Evolutionary conservation across 495 filamentous ascomycete species (phyloP).

Genomic region (Hypomontagnella monticulosa): DNA sequence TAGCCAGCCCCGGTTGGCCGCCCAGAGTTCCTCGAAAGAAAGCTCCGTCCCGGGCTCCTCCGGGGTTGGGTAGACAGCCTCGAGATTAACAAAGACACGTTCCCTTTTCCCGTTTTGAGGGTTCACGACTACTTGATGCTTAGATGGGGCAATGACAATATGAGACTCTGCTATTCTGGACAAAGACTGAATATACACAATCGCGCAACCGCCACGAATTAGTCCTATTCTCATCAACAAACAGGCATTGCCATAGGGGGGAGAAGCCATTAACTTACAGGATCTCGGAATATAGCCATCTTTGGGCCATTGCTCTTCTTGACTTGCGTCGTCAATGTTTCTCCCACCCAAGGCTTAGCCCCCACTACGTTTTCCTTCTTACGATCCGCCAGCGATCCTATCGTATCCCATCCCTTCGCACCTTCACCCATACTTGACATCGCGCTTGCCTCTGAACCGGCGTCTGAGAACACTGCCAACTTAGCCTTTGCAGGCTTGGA

Average conservation of each 20-base stretch:
- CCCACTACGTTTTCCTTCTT: slow-evolving; percentile 94
- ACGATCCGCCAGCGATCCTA: slow-evolving; percentile 83
- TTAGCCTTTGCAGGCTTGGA: slow-evolving; percentile 77
- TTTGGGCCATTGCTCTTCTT: slow-evolving; percentile 79
- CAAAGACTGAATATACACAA: slow-evolving; percentile 60
- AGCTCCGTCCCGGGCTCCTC: slow-evolving; percentile 73
- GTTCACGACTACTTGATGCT: slow-evolving; percentile 79
- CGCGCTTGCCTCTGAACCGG: slow-evolving; percentile 61
- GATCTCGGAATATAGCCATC: slow-evolving; percentile 92
- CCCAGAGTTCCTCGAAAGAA: slow-evolving; percentile 91
- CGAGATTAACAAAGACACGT: slow-evolving; percentile 84
- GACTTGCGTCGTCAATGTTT: slow-evolving; percentile 87
- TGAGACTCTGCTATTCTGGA: slow-evolving; percentile 61
- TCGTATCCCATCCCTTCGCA: slow-evolving; percentile 88
- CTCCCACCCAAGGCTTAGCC: slow-evolving; percentile 89
- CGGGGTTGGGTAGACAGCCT: slow-evolving; percentile 81
- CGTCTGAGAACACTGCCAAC: slow-evolving; percentile 90
- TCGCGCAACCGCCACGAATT: slow-evolving; percentile 75
- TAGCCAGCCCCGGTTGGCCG: slow-evolving; percentile 80
- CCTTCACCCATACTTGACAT: slow-evolving; percentile 57
- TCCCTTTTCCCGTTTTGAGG: slow-evolving; percentile 81
- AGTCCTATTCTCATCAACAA: slow-evolving; percentile 98
- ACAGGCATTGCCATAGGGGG: slow-evolving; percentile 54
- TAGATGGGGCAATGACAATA: slow-evolving; percentile 58
- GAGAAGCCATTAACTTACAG: slow-evolving; percentile 72